Evolutionary conservation across 139 green algal genomes (phyloP), one percentile per base, ranked within the genome.

Genomic region (Chlorella sp.): DNA sequence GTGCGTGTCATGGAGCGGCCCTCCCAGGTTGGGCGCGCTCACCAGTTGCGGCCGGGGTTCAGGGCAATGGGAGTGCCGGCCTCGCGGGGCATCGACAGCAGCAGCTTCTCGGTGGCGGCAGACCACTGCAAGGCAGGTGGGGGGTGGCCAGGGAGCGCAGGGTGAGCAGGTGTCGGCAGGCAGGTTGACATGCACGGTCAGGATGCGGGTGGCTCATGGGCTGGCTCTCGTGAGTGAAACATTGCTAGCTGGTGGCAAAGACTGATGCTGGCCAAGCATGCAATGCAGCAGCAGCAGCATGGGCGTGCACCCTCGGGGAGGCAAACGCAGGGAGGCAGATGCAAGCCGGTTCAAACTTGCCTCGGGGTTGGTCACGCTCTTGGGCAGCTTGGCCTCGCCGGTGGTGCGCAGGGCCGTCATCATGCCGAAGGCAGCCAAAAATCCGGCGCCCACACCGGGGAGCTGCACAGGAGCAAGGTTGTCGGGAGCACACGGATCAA

Each of bases 371-470:
- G 21, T 34, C 39, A 72, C 38, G 4, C 60, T 44, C 20, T 71
- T 18, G 34, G 76, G 76, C 60, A 82, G 57, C 38, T 82, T 82
- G 5, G 34, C 23, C 55, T 71, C 41, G 9, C 32, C 15, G 28
- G 56, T 17, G 21, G 13, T 36, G 25, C 60, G 34, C 76, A 60
- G 34, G 4, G 71, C 25, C 1, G 28, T 18, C 76, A 63, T 60
- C 36, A 82, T 38, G 56, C 38, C 76, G 36, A 73, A 82, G 15
- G 76, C 76, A 23, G 23, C 60, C 25, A 30, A 60, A 41, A 82
- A 82, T 26, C 76, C 76, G 23, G 25, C 57, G 7, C 28, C 26
- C 4, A 82, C 36, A 20, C 36, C 60, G 16, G 76, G 39, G 25
- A 72, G n/a, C 76, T 82, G 76, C 60, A 36, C 3, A 9, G 6